Conservation (phyloP, 2,329 filamentous ascomycete genomes). For the Hypocreales sp. region DNA sequence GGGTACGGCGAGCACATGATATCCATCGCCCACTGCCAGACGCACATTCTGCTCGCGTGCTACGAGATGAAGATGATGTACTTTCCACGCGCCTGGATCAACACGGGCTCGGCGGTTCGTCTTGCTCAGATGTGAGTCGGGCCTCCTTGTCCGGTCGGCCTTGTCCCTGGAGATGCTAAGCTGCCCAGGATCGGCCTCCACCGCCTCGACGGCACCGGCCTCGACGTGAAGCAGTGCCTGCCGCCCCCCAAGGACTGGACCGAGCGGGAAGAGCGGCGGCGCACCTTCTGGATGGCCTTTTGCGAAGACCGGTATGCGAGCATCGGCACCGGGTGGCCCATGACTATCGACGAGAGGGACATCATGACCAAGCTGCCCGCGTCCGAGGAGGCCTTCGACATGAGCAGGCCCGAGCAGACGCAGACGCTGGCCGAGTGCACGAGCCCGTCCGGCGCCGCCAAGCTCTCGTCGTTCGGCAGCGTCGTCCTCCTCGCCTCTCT, state of each 20-base stretch:
- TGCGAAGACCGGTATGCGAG: slow-evolving; percentile 84
- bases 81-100: slow-evolving; percentile 92
- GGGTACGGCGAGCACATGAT: slow-evolving; percentile 84
- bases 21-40: slow-evolving; percentile 72
- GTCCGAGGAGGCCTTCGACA: slow-evolving; percentile 72
- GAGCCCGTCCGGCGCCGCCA: slow-evolving; percentile 53
- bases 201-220: slow-evolving; percentile 61
- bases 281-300: slow-evolving; percentile 93
- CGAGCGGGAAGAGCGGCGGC: slow-evolving; percentile 75
- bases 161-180: no score
- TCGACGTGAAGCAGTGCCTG: slow-evolving; percentile 88
- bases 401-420: slow-evolving; percentile 59
- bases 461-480: slow-evolving; percentile 63
- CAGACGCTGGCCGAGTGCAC: slow-evolving; percentile 55
- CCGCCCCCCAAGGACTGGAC: slow-evolving; percentile 84
- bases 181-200: slow-evolving; percentile 87
- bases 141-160: no score
- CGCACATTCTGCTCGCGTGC: slow-evolving; percentile 61
- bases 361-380: slow-evolving; percentile 74
- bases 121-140: slow-evolving; percentile 63
- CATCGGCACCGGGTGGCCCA: slow-evolving; percentile 94
- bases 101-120: slow-evolving; percentile 66
- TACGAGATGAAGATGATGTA: slow-evolving; percentile 99
- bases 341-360: slow-evolving; percentile 84
- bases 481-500: slow-evolving; percentile 76